Evolutionary conservation across 257 asterid species (phyloP).

Genomic region (Ocimum tenuiflorum): DNA sequence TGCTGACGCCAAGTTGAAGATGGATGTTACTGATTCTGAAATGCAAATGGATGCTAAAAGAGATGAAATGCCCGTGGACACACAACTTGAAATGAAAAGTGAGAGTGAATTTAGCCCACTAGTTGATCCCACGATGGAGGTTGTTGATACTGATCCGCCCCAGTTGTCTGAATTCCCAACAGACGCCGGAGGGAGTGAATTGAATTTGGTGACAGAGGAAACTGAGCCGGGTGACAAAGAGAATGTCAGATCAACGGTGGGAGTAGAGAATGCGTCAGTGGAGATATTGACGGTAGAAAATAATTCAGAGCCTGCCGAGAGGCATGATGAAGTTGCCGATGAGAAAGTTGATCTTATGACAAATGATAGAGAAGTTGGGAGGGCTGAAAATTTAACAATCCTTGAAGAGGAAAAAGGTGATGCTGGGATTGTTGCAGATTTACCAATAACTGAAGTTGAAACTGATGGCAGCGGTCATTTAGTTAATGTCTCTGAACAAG

Average conservation of each 20-base stretch:
- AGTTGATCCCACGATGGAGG: conserved; percentile 16
- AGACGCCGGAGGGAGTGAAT: conserved; percentile 12
- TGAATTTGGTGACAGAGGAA: conserved; percentile 10
- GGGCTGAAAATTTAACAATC: conserved; percentile 14
- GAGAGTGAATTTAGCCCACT: not conserved
- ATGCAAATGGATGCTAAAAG: not conserved
- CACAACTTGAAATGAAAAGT: not conserved
- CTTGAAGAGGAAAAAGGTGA: conserved; percentile 22
- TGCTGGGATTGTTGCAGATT: conserved; percentile 3
- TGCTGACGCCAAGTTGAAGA: conserved; percentile 15
- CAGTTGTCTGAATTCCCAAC: conserved; percentile 14
- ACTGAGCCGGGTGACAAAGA: conserved; percentile 6
- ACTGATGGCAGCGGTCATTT: conserved; percentile 13
- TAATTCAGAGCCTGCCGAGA: conserved; percentile 6
- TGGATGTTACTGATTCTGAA: not conserved
- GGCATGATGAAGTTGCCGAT: conserved; percentile 13
- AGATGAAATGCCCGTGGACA: conserved; percentile 7
- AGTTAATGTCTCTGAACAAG: conserved; percentile 23
- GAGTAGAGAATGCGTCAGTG: not conserved
- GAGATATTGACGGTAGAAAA: conserved; percentile 16
- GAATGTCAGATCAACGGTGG: conserved; percentile 21
- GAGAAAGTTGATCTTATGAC: conserved; percentile 25
- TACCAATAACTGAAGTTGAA: conserved; percentile 11
- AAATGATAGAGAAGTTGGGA: conserved; percentile 25
- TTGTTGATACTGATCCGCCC: conserved; percentile 8